A percentile compares a stretch with the other conserved stretches of the same genome.
Evolutionary conservation across 2,329 filamentous ascomycete genomes (phyloP).

Genomic region (Tolypocladium sp.): DNA sequence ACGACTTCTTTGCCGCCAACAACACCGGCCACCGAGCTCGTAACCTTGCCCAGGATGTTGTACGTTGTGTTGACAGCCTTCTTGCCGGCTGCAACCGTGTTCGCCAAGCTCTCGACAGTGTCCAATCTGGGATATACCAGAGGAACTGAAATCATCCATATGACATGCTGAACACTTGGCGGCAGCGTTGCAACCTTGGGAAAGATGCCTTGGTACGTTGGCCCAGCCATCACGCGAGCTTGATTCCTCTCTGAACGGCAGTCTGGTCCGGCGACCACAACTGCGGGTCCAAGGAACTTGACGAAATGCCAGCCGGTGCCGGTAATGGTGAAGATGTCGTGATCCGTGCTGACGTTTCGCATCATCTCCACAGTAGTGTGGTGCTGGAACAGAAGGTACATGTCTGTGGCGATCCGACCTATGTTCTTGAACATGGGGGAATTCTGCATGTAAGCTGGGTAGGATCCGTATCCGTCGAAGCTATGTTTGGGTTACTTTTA

Average conservation of each 20-base stretch:
- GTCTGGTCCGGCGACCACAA: constrained; percentile 84
- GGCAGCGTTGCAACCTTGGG: constrained; percentile 89
- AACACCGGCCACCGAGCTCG: constrained; percentile 87
- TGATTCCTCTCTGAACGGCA: constrained; percentile 87
- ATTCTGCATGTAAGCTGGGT: constrained; percentile 96
- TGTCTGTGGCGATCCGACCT: constrained; percentile 86
- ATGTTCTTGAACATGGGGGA: constrained; percentile 98
- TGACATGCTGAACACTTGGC: constrained; percentile 88
- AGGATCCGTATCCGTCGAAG: constrained; percentile 95
- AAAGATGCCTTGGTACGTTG: constrained; percentile 95
- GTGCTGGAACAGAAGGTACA: constrained; percentile 97
- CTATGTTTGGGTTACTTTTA: too few species aligned
- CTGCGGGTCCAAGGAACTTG: constrained; percentile 86
- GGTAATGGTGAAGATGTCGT: constrained; percentile 91
- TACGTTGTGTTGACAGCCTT: constrained; percentile 95
- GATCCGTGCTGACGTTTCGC: constrained; percentile 77
- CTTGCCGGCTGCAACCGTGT: constrained; percentile 89
- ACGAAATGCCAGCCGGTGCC: constrained; percentile 98
- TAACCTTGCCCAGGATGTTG: constrained; percentile 91
- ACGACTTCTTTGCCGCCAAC: constrained; percentile 93
- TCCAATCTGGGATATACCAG: constrained; percentile 86
- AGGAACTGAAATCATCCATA: constrained; percentile 92
- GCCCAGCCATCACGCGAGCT: constrained; percentile 86
- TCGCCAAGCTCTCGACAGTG: constrained; percentile 81
- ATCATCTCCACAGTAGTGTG: constrained; percentile 93